Conservation (phyloP, 2,329 filamentous ascomycete species). For the Escovopsis sp. region DNA sequence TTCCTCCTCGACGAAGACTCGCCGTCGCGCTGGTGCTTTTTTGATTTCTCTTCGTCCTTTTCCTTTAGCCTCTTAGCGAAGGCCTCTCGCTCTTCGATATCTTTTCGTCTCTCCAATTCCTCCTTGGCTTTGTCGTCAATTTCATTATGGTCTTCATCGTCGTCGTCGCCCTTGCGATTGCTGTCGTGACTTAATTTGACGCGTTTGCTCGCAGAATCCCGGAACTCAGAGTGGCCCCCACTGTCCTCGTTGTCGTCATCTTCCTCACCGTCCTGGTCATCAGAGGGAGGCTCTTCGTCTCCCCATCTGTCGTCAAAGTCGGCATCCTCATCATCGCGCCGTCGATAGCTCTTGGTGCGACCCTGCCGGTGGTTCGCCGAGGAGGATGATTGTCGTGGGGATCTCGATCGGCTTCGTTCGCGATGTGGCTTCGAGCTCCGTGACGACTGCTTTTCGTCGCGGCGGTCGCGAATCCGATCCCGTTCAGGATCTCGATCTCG, state of each 20-base stretch:
- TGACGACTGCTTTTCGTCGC: slow-evolving; percentile 16
- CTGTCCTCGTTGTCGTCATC: slow-evolving; percentile 24
- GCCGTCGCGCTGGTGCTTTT: slow-evolving; percentile 47
- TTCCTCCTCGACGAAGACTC: slow-evolving; percentile 40
- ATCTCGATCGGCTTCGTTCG: slow-evolving; percentile 19
- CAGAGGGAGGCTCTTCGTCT: slow-evolving; percentile 49
- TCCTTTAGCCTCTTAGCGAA: slow-evolving; percentile 62
- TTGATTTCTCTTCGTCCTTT: slow-evolving; percentile 55
- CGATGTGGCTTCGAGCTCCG: slow-evolving; percentile 13
- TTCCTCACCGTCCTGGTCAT: slow-evolving; percentile 25
- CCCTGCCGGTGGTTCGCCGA: slow-evolving; percentile 8
- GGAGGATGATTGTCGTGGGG: slow-evolving; percentile 12
- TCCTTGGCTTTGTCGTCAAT: slow-evolving; percentile 44
- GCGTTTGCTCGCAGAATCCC: slow-evolving; percentile 56
- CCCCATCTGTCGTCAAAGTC: slow-evolving; percentile 70
- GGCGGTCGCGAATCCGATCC: neutral
- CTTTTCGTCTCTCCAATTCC: slow-evolving; percentile 44
- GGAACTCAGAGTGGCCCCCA: slow-evolving; percentile 35
- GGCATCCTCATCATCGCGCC: slow-evolving; percentile 22
- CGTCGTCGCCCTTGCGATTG: slow-evolving; percentile 36
- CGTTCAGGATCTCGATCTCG: no score
- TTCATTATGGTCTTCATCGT: slow-evolving; percentile 35
- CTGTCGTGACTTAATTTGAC: slow-evolving; percentile 47
- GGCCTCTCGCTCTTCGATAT: slow-evolving; percentile 61
- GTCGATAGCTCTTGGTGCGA: slow-evolving; percentile 27